Evolutionary conservation across 345 rosid genomes (phyloP).

Genomic region (Limnanthes douglasii): DNA sequence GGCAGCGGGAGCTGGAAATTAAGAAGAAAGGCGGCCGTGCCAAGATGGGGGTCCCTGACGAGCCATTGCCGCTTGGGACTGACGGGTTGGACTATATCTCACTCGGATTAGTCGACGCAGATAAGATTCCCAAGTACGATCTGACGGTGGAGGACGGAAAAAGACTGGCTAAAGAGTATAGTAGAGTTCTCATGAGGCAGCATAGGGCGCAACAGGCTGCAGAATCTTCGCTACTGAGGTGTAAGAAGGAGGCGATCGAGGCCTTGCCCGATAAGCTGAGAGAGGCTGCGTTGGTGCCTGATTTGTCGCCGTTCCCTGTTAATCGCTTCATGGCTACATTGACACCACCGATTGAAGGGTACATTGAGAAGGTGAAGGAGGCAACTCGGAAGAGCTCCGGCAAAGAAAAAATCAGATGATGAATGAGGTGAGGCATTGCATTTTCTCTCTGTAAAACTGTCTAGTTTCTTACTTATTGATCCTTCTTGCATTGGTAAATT

Average conservation of each 20-base stretch:
- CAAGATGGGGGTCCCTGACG: conserved; percentile 35
- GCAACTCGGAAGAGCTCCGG: conserved; percentile 54
- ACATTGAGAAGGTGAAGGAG: conserved; percentile 70
- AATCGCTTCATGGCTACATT: conserved; percentile 73
- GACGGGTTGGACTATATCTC: conserved; percentile 60
- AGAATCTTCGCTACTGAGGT: conserved; percentile 27
- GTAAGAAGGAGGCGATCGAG: conserved; percentile 63
- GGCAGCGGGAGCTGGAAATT: conserved; percentile 51
- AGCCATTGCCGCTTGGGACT: conserved; percentile 55
- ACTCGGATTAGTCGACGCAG: conserved; percentile 59
- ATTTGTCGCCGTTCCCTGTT: conserved; percentile 57
- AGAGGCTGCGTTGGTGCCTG: conserved; percentile 64
- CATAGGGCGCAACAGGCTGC: conserved; percentile 69
- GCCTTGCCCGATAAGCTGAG: conserved; percentile 63
- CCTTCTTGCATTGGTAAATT: background rate
- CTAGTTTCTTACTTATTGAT: background rate
- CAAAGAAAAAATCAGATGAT: conserved; percentile 71
- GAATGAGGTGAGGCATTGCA: background rate
- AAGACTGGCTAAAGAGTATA: conserved; percentile 72
- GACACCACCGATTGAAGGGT: conserved; percentile 95
- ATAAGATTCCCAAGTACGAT: conserved; percentile 65
- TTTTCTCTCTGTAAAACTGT: background rate
- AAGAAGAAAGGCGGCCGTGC: conserved; percentile 38
- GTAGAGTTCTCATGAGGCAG: conserved; percentile 69
- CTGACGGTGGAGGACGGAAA: conserved; percentile 81